Evolutionary conservation across 1,139 yeast species (phyloP).

Genomic region (Scheffersomyces cryptocercus): DNA sequence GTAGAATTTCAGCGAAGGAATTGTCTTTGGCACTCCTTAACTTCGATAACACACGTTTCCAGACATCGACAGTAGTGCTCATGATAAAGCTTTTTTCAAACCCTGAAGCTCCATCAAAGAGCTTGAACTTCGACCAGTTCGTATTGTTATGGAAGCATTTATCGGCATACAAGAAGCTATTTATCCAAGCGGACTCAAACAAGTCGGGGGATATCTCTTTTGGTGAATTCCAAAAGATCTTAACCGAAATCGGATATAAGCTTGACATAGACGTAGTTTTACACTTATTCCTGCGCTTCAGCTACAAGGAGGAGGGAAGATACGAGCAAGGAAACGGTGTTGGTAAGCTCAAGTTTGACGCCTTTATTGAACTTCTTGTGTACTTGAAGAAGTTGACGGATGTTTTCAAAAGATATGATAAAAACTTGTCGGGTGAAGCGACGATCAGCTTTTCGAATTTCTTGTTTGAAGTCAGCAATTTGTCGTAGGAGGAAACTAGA

Average conservation of each 20-base stretch:
- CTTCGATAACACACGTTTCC: conserved; percentile 65
- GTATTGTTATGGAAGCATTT: conserved; percentile 72
- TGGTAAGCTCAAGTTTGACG: conserved; percentile 73
- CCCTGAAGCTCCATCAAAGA: conserved; percentile 33
- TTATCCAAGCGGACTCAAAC: conserved; percentile 63
- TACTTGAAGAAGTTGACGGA: conserved; percentile 78
- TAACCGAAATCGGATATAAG: conserved; percentile 70
- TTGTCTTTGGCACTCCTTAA: conserved; percentile 63
- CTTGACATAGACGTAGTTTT: conserved; percentile 62
- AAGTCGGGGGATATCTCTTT: conserved; percentile 63
- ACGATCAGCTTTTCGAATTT: conserved; percentile 78
- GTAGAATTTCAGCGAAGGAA: conserved; percentile 59
- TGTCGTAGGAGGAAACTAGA: conserved; percentile 16
- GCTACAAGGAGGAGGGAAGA: conserved; percentile 39
- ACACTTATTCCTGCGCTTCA: conserved; percentile 61
- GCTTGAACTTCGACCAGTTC: conserved; percentile 63
- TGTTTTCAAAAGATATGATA: conserved; percentile 74
- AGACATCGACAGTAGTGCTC: conserved; percentile 59
- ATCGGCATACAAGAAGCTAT: conserved; percentile 69
- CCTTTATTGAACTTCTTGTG: conserved; percentile 78
- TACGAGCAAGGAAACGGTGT: conserved; percentile 27
- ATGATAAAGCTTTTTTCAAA: conserved; percentile 66
- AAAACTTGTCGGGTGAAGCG: conserved; percentile 75
- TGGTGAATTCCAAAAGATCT: conserved; percentile 67
- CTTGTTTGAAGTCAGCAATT: conserved; percentile 59